Conservation (phyloP, 768 basidiomycete species). For the Tulasnella sp. region DNA sequence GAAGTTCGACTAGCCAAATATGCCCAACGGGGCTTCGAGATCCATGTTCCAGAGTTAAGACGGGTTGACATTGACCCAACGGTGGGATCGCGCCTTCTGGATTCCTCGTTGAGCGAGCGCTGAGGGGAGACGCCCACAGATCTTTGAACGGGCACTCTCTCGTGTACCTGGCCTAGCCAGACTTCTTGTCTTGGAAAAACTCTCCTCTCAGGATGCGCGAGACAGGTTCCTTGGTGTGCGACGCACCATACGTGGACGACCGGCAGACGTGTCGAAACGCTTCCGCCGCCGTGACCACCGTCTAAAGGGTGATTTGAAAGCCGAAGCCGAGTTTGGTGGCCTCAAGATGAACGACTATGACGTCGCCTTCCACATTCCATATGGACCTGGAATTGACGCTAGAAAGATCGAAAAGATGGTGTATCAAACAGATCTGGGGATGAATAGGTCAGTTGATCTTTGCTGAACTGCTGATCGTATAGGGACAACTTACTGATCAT, state of each 20-base stretch:
- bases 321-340: constrained; percentile 31
- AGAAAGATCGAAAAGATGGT: constrained; percentile 45
- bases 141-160: constrained; percentile 48
- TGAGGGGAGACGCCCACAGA: too few relatives aligned
- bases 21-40: constrained; percentile 42
- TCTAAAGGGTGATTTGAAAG: constrained; percentile 49
- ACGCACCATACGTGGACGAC: constrained; percentile 41
- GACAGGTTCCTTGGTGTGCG: constrained; percentile 38
- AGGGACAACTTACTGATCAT: too few relatives aligned
- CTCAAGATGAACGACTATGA: constrained; percentile 51
- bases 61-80: constrained; percentile 50
- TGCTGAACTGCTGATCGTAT: not conserved
- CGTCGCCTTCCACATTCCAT: constrained; percentile 47
- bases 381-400: constrained; percentile 51
- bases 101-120: not conserved
- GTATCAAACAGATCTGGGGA: constrained; percentile 39
- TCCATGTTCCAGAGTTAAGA: constrained; percentile 42
- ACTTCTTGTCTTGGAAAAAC: constrained; percentile 50
- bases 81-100: constrained; percentile 26
- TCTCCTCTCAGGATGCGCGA: constrained; percentile 37
- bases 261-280: constrained; percentile 26
- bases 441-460: constrained; percentile 14
- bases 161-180: constrained; percentile 51
- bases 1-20: constrained; percentile 55
- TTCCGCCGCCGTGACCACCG: constrained; percentile 29